These are phyloP conservation scores for Royoungia palumana DNA, from an alignment of 768 basidiomycete genomes.

Conservation along the genomic window DNA sequence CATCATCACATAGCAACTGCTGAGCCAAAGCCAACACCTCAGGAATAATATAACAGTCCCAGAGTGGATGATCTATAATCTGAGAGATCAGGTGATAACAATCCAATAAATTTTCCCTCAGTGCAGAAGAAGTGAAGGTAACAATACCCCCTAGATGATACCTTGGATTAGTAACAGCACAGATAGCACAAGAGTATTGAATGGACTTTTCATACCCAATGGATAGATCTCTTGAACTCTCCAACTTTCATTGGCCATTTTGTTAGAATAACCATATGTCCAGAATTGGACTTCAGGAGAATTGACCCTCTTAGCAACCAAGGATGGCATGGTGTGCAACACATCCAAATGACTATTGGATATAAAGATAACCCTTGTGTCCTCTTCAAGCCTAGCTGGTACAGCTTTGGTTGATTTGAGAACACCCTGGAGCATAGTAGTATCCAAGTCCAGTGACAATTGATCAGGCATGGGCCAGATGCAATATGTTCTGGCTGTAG, in stretches of 20 bases:
- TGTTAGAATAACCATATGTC: slow-evolving; percentile 63
- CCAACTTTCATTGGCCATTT: slow-evolving; percentile 51
- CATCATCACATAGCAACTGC: slow-evolving; percentile 11
- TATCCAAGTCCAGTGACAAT: slow-evolving; percentile 39
- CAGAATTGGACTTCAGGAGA: slow-evolving; percentile 54
- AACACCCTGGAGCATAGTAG: slow-evolving; percentile 39
- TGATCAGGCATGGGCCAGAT: slow-evolving; percentile 43
- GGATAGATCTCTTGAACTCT: slow-evolving; percentile 67
- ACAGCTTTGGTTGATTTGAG: slow-evolving; percentile 44
- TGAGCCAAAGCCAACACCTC: slow-evolving; percentile 51
- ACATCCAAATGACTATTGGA: slow-evolving; percentile 55
- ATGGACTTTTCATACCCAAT: slow-evolving; percentile 44
- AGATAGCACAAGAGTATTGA: not conserved
- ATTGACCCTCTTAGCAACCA: slow-evolving; percentile 46
- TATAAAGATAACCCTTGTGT: slow-evolving; percentile 57
- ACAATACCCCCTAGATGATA: slow-evolving; percentile 59
- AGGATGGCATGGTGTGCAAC: slow-evolving; percentile 46
- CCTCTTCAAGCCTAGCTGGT: slow-evolving; percentile 35
- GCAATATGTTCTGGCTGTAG: slow-evolving; percentile 40
- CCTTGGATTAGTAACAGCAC: slow-evolving; percentile 1
- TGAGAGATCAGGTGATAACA: slow-evolving; percentile 47
- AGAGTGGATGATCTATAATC: slow-evolving; percentile 59
- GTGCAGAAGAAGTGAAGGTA: slow-evolving; percentile 63
- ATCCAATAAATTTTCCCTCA: slow-evolving; percentile 51
- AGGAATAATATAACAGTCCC: slow-evolving; percentile 67